Evolutionary conservation across 495 filamentous ascomycete genomes (phyloP), one percentile per base, ranked within the genome.

Genomic region (Daldinia caldariorum): DNA sequence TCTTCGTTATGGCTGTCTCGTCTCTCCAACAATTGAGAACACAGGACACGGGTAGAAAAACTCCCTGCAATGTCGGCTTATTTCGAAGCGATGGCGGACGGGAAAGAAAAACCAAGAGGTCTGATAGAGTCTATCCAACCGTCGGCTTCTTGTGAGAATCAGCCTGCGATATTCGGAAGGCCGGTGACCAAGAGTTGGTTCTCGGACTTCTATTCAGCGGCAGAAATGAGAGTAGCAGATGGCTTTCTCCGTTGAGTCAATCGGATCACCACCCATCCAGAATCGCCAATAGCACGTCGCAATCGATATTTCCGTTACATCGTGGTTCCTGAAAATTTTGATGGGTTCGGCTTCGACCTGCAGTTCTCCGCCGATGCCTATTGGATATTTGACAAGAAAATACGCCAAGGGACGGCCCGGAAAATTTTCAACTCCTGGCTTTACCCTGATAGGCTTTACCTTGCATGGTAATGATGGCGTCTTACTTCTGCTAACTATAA

Each of bases 261-360:
- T 50, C 54, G 62, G 43, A 55, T 14, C 34, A 53, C 54, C 26
- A 63, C 50, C 53, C 32, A 43, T 31, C 47, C 53, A 34, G 34
- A 55, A 32, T 39, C 60, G 39, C 69, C 69, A 72, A 67, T 72
- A 53, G 55, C 49, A 57, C 20, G 20, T 41, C 56, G 32, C 47
- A 34, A 55, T 61, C 65, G 65, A 61, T 61, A 68, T 65, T 68
- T 51, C 51, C 61, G 70, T 68, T 72, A 72, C 65, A 68, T 68
- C 70, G 37, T 26, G 50, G 61, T 56, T 26, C 38, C 29, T 68
- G 60, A 57, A 68, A 64, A 65, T 39, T 68, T 14, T 65, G 18
- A 58, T 45, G 16, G 55, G 14, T 5, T 61, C 61, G 58, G 57
- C 39, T 55, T 61, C 39, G 39, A 58, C 49, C 61, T 54, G 22